Base-by-base conservation (phyloP, 2,329 filamentous ascomycete genomes). In the Annulohypoxylon truncatum region DNA sequence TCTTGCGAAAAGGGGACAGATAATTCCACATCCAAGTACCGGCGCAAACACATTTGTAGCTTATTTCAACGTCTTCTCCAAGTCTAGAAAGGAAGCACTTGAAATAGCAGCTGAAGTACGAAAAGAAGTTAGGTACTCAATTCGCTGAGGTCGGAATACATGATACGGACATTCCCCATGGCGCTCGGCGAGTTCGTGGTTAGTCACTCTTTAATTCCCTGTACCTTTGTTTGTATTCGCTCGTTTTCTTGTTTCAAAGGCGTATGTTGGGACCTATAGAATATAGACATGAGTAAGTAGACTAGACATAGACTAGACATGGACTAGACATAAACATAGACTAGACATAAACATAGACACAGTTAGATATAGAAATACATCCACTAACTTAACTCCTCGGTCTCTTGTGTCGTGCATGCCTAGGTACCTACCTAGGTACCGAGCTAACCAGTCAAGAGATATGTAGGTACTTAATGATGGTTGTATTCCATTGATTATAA, bases 51-150 rank as follows among this genome's bases (percentile, higher is more conserved):
- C 72, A 7, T 76, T 75, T 44, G 53, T 77, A 9, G 74, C 74
- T 12, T 77, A 74, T 61, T 72, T 75, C 55, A 73, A 74, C 15
- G 73, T 77, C 10, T 73, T 73, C 66, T 77, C 75, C 4, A 66
- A 61, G 7, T 74, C 72, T 20, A 69, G 73, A 53, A 61, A 61
- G 20, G 72, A 74, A 46, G 72, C 72, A 4, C 29, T 75, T 8
- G 40, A 67, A 10, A 59, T 74, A 38, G 71, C 72, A 28, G 44
- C 60, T 13, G 64, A 68, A 24, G 71, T 75, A 8, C 71, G 67
- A 55, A 54, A 64, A 33, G 71, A 71, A 53, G 65, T 75, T 6
- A 67, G 67, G 44, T 75, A 73, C 44, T 61, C 67, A 10, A 67
- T 75, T 38, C 69, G 70, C 38, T 75, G 33, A 71, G 29, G 18